phyloP scores from a whole-genome alignment of 352 stramenopile species.

The Phytophthora litchii region DNA sequence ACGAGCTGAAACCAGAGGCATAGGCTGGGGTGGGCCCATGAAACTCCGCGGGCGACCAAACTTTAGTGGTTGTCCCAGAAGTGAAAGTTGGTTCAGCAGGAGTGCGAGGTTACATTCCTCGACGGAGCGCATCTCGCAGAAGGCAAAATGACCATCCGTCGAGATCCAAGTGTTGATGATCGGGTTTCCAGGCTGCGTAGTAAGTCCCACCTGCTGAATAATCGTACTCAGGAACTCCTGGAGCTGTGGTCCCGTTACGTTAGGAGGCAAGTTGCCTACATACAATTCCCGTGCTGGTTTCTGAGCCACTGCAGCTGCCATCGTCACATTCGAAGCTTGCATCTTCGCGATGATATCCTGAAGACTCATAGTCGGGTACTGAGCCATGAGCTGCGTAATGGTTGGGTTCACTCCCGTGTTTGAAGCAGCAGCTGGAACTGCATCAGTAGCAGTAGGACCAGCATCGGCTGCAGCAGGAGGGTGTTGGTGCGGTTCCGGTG shows the following conservation, averaged over 20 bases:
- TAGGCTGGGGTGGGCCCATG: conserved; percentile 79
- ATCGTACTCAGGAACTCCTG: conserved; percentile 89
- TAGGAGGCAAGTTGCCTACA: conserved; percentile 85
- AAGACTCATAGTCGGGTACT: conserved; percentile 88
- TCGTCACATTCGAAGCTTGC: conserved; percentile 78
- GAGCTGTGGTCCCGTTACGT: conserved; percentile 80
- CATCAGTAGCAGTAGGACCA: conserved; percentile 9
- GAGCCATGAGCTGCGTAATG: conserved; percentile 90
- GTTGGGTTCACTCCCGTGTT: conserved; percentile 60
- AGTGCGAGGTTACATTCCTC: conserved; percentile 89
- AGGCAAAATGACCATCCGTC: conserved; percentile 85
- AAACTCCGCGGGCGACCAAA: conserved; percentile 87
- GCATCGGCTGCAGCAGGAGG: conserved; percentile 26
- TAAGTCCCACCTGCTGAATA: conserved; percentile 86
- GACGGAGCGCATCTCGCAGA: conserved; percentile 87
- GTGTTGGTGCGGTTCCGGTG: conserved; percentile 49
- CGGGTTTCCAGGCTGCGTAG: conserved; percentile 74
- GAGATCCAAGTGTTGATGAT: conserved; percentile 90
- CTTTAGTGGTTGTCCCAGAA: conserved; percentile 85
- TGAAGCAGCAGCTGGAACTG: conserved; percentile 23
- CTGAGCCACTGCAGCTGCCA: conserved; percentile 73
- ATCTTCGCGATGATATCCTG: conserved; percentile 91
- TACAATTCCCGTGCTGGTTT: conserved; percentile 87
- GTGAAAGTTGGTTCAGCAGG: conserved; percentile 79
- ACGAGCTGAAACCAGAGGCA: conserved; percentile 67